Base-by-base conservation (phyloP, 371 early-diverging fungal species). In the Lichtheimia ornata region DNA sequence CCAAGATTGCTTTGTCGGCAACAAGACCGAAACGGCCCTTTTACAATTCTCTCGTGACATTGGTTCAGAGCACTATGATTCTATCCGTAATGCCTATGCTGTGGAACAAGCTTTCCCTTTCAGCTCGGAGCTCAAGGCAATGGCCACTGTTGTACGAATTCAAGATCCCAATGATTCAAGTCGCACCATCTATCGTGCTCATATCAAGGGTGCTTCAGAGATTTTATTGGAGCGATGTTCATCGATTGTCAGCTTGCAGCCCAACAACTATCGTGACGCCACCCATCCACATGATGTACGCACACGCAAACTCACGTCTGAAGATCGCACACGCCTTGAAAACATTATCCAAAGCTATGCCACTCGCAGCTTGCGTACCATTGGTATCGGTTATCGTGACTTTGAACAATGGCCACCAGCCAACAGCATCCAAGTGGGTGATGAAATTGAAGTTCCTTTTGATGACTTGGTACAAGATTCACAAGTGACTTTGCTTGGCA, bases 1-100 rank as follows among this genome's bases (percentile, higher is more conserved):
- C 4, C 62, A 77, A 18, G 47, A 67, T 13, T 70, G 65, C n/a
- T 83, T 87, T 62, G 75, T 89, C n/a, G 88, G 90, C n/a, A 91
- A 90, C 74, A 94, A 94, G 79, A 95, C 94, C 0, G 97, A 97
- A 69, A 88, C 90, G 5, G 95, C 97, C 0, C 61, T 97, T 20
- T 73, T 97, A 5, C 83, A 83, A 28, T 88, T 84, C 55, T 76
- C 85, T 43, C 84, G 74, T 9, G 71, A 77, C 24, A 61, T 80
- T 30, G 84, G 79, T 35, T 83, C 78, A 28, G 79, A 77, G 11
- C 64, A 68, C 28, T 82, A 76, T 73, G 77, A 77, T 15, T 30
- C 60, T 2, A 71, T 85, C n/a, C 78, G 91, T 11, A 81, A 74
- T 3, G 58, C 67, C 7, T 61, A 71, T 44, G 70, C 81, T 5